Evolutionary conservation across 768 basidiomycete genomes (phyloP), one percentile per base, ranked within the genome.

Genomic region (Flagelloscypha sp.): DNA sequence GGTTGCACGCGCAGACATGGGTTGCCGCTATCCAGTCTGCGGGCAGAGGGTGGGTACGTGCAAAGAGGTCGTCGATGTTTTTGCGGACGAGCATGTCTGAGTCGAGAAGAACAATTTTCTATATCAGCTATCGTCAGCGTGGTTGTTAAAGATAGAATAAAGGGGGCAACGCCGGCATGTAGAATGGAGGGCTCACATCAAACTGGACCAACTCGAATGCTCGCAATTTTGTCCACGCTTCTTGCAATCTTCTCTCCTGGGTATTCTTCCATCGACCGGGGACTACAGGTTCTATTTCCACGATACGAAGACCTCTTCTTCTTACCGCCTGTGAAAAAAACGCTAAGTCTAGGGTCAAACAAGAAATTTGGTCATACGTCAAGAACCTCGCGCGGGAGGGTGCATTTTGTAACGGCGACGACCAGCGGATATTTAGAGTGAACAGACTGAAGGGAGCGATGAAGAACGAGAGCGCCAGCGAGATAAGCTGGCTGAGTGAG

Each of bases 1-100:
- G 94, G 57, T 99, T 99, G 63, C 94, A 99, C 3, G 90, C 79
- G 51, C 94, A 99, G 10, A 78, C 92, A 45, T 94, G 93, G 0
- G 66, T 72, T 1, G 90, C 92, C 5, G 88, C 92, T 38, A 97
- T 92, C 57, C 80, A 76, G 43, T 79, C 85, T 13, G 55, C 40
- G 2, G 67, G 68, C 4, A 94, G 60, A 20, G 61, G 50, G 12
- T 74, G 38, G 18, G 68, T 59, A 41, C 59, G 47, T 16, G 8
- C 32, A 56, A 74, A 59, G 35, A 86, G 57, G 29, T 81, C 75
- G 58, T 94, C 92, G 79, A 94, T 89, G 50, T 87, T 90, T 32
- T 59, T 68, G 58, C 67, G 63, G 15, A 92, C 64, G 36, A 89
- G 66, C 90, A 94, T 94, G 59, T 94, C 90, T 13, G 80, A 76